Evolutionary conservation across 2,329 filamentous ascomycete species (phyloP), one percentile per base, ranked within the genome.

Genomic region (Sporothrix inflata): DNA sequence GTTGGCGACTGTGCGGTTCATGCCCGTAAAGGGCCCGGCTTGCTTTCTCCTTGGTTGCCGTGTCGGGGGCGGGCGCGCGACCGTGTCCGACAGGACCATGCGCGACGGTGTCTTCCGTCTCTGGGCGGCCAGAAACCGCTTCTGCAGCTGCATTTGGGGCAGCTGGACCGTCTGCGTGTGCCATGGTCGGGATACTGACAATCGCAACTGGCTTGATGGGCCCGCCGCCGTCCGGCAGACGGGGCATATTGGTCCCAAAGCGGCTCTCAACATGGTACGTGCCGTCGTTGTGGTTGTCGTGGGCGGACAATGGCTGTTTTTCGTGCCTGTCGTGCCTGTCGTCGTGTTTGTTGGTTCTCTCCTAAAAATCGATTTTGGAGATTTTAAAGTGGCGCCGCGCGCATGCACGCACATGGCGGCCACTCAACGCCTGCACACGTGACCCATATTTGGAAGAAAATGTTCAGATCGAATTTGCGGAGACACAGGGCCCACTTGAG

Each of bases 11-110:
- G 82, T 87, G 73, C 84, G 83, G 78, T 89, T 89, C 86, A 88
- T 88, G 63, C 82, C 85, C 0, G 83, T 82, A 76, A 87, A 89
- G 0, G 87, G 87, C 0, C 87, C 87, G 4, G 83, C 83, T 2
- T 78, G 76, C 38, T 81, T 81, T 72, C 81, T 81, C 21, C 82
- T 82, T 9, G 78, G 79, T 72, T 76, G 82, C 71, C 77, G 79
- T 34, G 83, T 80, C 6, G 82, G 71, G 73, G 71, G 72, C 21
- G 66, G 63, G 6, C 81, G 82, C 49, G 83, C 82, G 30, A 89
- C 87, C 61, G 81, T 82, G 75, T 88, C 84, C 9, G 88, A 88
- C 7, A 90, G 82, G 40, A 87, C 84, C 87, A 89, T 89, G 68
- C 88, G 86, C 55, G 87, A 87, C 47, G 88, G 85, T 70, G 74